These are phyloP conservation scores for Botrytis porri DNA, from an alignment of 2,329 filamentous ascomycete species.

Conservation along the genomic window DNA sequence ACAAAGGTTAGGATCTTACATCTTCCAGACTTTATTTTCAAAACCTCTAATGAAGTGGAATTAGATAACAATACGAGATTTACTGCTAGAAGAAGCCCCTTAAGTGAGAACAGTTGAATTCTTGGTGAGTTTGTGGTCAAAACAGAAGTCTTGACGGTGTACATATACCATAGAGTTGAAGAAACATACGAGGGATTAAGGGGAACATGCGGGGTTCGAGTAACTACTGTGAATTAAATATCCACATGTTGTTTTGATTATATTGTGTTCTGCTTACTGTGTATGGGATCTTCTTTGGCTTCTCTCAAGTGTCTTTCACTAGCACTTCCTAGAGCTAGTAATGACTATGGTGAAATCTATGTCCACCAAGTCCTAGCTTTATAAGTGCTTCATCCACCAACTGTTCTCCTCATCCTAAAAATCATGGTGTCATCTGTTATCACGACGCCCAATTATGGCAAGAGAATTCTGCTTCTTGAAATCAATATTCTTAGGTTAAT, in stretches of 20 bases:
- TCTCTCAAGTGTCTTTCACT: too few relatives aligned
- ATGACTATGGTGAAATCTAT: fast-evolving
- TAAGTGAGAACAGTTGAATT: too few relatives aligned
- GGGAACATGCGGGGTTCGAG: fast-evolving
- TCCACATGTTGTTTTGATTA: background rate
- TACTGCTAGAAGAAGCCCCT: too few relatives aligned
- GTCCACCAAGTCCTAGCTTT: too few relatives aligned
- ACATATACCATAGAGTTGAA: background rate
- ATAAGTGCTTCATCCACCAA: background rate
- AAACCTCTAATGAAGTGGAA: too few relatives aligned
- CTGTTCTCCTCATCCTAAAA: background rate
- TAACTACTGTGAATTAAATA: background rate
- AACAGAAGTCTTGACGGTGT: background rate
- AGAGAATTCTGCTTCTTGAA: too few relatives aligned
- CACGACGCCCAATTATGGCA: too few relatives aligned
- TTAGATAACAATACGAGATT: too few relatives aligned
- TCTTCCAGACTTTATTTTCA: too few relatives aligned
- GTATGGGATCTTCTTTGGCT: background rate
- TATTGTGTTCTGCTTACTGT: background rate
- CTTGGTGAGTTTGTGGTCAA: too few relatives aligned
- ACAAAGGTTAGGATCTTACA: too few relatives aligned
- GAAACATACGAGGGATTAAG: background rate
- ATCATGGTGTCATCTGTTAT: background rate
- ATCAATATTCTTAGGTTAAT: too few relatives aligned
- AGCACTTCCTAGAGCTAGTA: fast-evolving